phyloP scores from a whole-genome alignment of 805 yeast genomes.

The Clavispora phyllophila region DNA sequence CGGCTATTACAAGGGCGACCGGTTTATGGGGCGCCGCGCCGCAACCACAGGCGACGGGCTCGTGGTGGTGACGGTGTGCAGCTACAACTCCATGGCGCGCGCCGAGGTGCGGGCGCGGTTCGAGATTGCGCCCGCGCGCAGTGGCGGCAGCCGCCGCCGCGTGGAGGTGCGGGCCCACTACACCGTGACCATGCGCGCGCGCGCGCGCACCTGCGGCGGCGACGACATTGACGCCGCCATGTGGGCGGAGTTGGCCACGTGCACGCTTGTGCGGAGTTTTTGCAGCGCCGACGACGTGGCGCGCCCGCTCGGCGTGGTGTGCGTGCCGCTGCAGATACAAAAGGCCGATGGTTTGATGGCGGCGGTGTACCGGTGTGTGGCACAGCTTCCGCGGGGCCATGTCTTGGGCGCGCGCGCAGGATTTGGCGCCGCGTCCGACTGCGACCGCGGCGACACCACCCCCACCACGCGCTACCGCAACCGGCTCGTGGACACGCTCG shows the following conservation, averaged over 20 bases:
- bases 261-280: slow-evolving; percentile 51
- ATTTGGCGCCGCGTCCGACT: slow-evolving; percentile 27
- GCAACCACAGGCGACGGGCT: slow-evolving; percentile 22
- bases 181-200: slow-evolving; percentile 21
- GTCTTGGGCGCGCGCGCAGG: slow-evolving; percentile 40
- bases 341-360: too few species aligned
- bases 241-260: slow-evolving; percentile 63
- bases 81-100: slow-evolving; percentile 68
- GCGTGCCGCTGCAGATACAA: slow-evolving; percentile 40
- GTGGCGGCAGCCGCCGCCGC: slow-evolving; percentile 9
- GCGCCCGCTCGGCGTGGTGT: slow-evolving; percentile 55
- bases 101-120: slow-evolving; percentile 71
- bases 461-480: slow-evolving; percentile 41
- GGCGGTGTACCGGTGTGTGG: too few species aligned
- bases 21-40: slow-evolving; percentile 3
- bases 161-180: slow-evolving; percentile 30
- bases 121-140: slow-evolving; percentile 23
- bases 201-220: slow-evolving; percentile 6
- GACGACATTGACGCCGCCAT: slow-evolving; percentile 13
- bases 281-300: slow-evolving; percentile 49
- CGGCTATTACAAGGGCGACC: slow-evolving; percentile 11
- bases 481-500: slow-evolving; percentile 47
- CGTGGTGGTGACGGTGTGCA: slow-evolving; percentile 51
- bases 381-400: slow-evolving; percentile 43
- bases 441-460: slow-evolving; percentile 21